phyloP scores from a whole-genome alignment of 1,139 yeast species.

The Pichia sp. region DNA sequence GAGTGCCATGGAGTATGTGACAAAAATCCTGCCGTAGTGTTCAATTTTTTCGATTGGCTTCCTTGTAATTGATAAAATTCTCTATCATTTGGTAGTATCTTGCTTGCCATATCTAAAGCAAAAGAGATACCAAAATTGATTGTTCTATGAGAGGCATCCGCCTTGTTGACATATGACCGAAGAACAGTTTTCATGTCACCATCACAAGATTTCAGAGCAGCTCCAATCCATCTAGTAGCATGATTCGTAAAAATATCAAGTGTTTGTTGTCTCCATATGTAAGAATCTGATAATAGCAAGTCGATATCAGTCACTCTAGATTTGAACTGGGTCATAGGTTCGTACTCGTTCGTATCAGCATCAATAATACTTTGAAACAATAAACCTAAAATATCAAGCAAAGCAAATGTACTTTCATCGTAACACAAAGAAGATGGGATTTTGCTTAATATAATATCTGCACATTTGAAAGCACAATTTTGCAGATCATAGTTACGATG shows the following conservation, averaged over 20 bases:
- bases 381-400: conserved; percentile 75
- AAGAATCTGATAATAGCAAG: conserved; percentile 72
- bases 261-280: conserved; percentile 70
- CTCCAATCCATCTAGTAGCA: conserved; percentile 65
- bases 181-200: conserved; percentile 75
- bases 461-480: conserved; percentile 74
- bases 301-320: conserved; percentile 59
- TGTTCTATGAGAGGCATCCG: conserved; percentile 28
- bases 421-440: conserved; percentile 85
- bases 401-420: conserved; percentile 64
- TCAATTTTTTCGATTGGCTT: conserved; percentile 36
- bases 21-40: conserved; percentile 68
- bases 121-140: conserved; percentile 80
- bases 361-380: conserved; percentile 78
- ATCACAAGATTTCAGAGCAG: conserved; percentile 52
- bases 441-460: conserved; percentile 61
- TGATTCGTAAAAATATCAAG: conserved; percentile 55
- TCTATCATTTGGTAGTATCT: conserved; percentile 59
- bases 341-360: conserved; percentile 82
- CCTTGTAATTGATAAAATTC: conserved; percentile 39
- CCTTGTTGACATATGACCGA: conserved; percentile 64
- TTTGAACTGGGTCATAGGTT: conserved; percentile 67
- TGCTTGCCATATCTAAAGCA: conserved; percentile 85
- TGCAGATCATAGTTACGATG: conserved; percentile 76
- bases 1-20: conserved; percentile 74